Base-by-base conservation (phyloP, 768 basidiomycete genomes). In the Suillus alpinus region DNA sequence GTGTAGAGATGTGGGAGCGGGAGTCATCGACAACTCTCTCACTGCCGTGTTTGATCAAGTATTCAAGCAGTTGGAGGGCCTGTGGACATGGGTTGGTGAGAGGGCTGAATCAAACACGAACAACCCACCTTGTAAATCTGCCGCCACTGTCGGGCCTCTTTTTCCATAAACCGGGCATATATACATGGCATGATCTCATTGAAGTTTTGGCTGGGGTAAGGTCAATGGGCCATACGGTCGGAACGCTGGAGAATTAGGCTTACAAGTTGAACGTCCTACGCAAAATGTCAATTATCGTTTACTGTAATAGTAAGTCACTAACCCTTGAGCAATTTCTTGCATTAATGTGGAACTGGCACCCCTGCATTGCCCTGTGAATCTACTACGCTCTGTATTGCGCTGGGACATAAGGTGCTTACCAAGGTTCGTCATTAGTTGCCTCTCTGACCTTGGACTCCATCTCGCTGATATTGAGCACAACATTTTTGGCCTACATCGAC, bases 161-260 rank as follows among this genome's bases (percentile, higher is more conserved):
- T 98, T 75, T 98, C 93, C 88, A 95, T 96, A 74, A 96, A 97
- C 31, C 94, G 86, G 9, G 87, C 83, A 74, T 97, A 98, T 66
- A 98, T 97, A 69, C 86, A 87, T 4, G 97, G 96, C 95, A 99
- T 98, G 71, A 98, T 94, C 79, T 99, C 96, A 75, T 98, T 99
- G 77, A 99, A 99, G 64, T 95, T 86, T 82, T 95, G 94, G 77
- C 95, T 97, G 71, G 2, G 43, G 18, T 36, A 51, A 51, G 20
- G 57, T 58, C 32, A 50, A 43, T 23, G 34, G 49, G 14, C 20
- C 14, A 43, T 40, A 65, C n/a, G n/a, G 36, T 53, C 39, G 43
- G 29, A 47, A 29, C 36, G 37, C 20, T 40, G 7, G 14, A 37
- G 43, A n/a, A 46, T 23, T 16, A 41, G 8, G 76, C 91, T 75